Base-by-base conservation (phyloP, 1,284 basidiomycete genomes). In the Trametes versicolor region DNA sequence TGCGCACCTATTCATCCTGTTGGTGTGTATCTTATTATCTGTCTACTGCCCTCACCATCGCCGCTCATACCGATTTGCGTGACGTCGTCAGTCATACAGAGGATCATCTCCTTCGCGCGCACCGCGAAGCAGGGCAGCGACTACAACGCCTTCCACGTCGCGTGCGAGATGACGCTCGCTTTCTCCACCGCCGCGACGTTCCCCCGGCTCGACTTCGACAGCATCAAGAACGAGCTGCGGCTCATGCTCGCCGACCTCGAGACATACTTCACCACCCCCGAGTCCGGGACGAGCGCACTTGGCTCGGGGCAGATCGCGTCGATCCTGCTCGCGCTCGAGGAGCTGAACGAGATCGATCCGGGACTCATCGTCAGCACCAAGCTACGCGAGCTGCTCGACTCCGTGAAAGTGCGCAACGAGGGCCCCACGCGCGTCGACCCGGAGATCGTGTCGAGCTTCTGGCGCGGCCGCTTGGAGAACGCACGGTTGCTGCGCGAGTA, bases 81-180 rank as follows among this genome's bases (percentile, higher is more conserved):
- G 2, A 52, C 37, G 8, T n/a, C 45, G 5, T 41, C 25, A 68
- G 62, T 65, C 29, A 64, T 68, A 3, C 64, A 62, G 23, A 41
- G 29, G 2, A 47, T 68, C 3, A 56, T 59, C 17, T 43, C 43
- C 6, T 68, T 62, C n/a, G 67, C 67, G 6, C 58, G 59, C 19
- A n/a, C 21, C 1, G 61, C 58, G 5, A 65, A 62, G 39, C 19
- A 21, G 9, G 55, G 58, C 17, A 29, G 49, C 36, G 58, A 65
- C 29, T 29, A 58, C 19, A 37, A 45, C 43, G 57, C 57, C 2
- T 68, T 68, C 48, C 59, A 65, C 36, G 48, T 57, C 17, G 64
- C 64, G 2, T 65, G 67, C 61, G 67, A 65, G 48, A 68, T 68
- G 56, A 60, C 59, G 17, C 63, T 68, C 23, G 59, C 55, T 12